These are phyloP conservation scores for Clonostachys solani DNA, from an alignment of 2,329 filamentous ascomycete genomes.

Conservation along the genomic window DNA sequence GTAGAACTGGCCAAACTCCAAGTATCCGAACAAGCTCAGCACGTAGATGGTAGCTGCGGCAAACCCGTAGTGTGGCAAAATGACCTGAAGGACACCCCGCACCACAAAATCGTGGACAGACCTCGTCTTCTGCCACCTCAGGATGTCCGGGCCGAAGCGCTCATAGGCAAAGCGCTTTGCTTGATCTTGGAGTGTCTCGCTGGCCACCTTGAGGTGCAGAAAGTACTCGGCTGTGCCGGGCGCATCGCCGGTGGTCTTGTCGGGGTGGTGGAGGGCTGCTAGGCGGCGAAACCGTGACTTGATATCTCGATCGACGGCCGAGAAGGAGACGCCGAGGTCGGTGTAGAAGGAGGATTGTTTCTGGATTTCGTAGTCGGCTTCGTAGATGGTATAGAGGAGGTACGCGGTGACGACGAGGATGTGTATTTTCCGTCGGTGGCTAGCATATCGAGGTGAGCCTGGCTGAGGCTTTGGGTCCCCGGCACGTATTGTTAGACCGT, in stretches of 20 bases:
- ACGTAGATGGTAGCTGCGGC: conserved; percentile 56
- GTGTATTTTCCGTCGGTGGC: conserved; percentile 78
- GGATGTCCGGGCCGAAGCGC: conserved; percentile 72
- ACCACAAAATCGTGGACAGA: conserved; percentile 71
- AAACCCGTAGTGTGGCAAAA: conserved; percentile 57
- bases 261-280: conserved; percentile 71
- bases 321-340: conserved; percentile 65
- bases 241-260: conserved; percentile 58
- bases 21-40: conserved; percentile 60
- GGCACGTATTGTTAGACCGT: conserved; percentile 82
- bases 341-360: conserved; percentile 73
- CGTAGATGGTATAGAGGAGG: conserved; percentile 87
- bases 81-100: conserved; percentile 53
- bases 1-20: conserved; percentile 64
- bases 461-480: conserved; percentile 76
- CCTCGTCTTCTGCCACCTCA: conserved; percentile 60
- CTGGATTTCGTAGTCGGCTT: conserved; percentile 79
- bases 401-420: conserved; percentile 79
- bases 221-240: conserved; percentile 49
- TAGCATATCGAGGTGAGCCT: conserved; percentile 62
- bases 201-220: conserved; percentile 76
- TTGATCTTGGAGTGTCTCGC: conserved; percentile 77
- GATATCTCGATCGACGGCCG: conserved; percentile 69
- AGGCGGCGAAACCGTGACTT: conserved; percentile 82
- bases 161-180: conserved; percentile 84